Evolutionary conservation across 2,329 filamentous ascomycete genomes (phyloP), one percentile per base, ranked within the genome.

Genomic region (Hypoxylon sp.): DNA sequence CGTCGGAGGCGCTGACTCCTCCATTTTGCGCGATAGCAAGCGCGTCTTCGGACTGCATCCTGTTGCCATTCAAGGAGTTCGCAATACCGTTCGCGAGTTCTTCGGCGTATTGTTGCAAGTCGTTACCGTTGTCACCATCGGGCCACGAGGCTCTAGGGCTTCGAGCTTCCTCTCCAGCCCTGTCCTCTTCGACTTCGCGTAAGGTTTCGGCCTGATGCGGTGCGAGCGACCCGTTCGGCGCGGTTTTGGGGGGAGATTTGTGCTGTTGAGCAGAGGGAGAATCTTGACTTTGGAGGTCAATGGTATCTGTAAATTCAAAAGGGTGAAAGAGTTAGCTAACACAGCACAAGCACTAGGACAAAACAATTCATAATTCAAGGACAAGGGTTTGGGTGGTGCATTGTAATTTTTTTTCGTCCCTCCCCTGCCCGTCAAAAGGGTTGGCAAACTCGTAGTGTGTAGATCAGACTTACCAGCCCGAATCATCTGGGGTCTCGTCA

Each of bases 231-330:
- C 79, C 75, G 75, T 77, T 74, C 70, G 85, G 80, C 66, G 86
- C 81, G 70, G 81, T 67, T 80, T 87, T 73, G 84, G 80, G 63
- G 82, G 84, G 80, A 70, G 83, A 86, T 71, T 86, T 83, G 79
- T 97, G 94, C 77, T 94, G 91, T 82, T 97, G 87, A 39, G 95
- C 93, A 47, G 94, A 96, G 32, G 94, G 93, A 63, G 91, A 85
- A 75, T 90, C 84, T 76, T 89, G 91, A 80, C 93, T 88, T 85
- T 98, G 96, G 55, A 98, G 89, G 82, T 98, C 96, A 81, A 97
- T 91, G 68, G 95, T 96, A 83, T 98, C 95, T 97, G 80, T 21
- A 51, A 65, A 62, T 57, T 72, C 65, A 65, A 65, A 69, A 68
- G 50, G 63, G 47, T 61, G 56, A 61, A 63, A 71, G 55, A 60